These are phyloP conservation scores for Pichia exigua DNA, from an alignment of 805 yeast genomes.

Conservation along the genomic window DNA sequence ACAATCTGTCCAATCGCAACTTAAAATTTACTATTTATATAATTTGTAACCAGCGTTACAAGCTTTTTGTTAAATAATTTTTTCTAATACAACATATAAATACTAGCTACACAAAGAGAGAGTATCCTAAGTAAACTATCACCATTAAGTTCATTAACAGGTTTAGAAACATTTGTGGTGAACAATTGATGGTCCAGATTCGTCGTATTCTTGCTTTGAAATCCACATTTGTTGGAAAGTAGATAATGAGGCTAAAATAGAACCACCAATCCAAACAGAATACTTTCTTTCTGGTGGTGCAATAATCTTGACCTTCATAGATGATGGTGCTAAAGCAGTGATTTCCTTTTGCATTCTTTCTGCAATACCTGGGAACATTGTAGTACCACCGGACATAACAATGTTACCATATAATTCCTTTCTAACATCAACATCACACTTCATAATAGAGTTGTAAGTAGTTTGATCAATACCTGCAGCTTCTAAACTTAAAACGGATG, in stretches of 20 bases:
- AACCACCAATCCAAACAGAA: slow-evolving; percentile 99
- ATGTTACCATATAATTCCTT: slow-evolving; percentile 98
- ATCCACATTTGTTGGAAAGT: slow-evolving; percentile 99
- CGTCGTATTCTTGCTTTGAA: slow-evolving; percentile 99
- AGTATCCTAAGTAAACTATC: neutral
- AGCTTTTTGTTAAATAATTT: neutral
- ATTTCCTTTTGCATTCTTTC: slow-evolving; percentile 99
- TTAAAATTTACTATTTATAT: neutral
- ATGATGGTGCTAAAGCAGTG: slow-evolving; percentile 98
- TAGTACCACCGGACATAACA: slow-evolving; percentile 99
- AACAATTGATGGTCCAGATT: slow-evolving; percentile 99
- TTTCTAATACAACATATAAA: neutral
- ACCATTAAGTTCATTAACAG: neutral
- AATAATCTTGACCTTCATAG: slow-evolving; percentile 98
- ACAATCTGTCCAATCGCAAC: too few relatives aligned
- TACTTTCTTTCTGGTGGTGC: slow-evolving; percentile 99
- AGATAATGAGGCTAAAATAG: slow-evolving; percentile 95
- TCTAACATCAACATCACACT: slow-evolving; percentile 99
- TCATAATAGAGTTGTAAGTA: slow-evolving; percentile 88
- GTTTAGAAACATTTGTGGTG: slow-evolving; percentile 87
- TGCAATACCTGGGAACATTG: slow-evolving; percentile 99
- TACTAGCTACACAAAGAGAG: neutral
- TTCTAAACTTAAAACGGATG: slow-evolving; percentile 81
- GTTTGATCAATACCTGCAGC: slow-evolving; percentile 99
- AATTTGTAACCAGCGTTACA: neutral